Base-by-base conservation (phyloP, 1,284 basidiomycete species). In the Naganishia sp. region DNA sequence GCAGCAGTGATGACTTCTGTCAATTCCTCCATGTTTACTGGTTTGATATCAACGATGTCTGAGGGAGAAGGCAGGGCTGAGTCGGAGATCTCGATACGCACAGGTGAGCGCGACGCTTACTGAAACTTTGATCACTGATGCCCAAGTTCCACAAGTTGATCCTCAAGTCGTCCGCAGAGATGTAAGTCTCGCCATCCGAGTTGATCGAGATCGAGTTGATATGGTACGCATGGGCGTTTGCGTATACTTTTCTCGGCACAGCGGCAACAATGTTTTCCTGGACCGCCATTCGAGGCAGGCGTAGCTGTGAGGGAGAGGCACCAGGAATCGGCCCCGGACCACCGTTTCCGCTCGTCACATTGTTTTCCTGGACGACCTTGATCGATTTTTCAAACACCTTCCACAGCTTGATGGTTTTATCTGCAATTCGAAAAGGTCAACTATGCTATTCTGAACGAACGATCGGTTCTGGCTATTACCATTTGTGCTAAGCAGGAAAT, bases 1-100 rank as follows among this genome's bases (percentile, higher is more conserved):
- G 96, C 93, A 4, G 95, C 94, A 11, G 96, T 99, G 80, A 99
- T 99, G 78, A 99, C 96, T 79, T 99, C 96, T 16, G 96, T 99
- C 64, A 99, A 84, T 80, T 99, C 96, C 77, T 99, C 96, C 96
- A 99, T 99, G 81, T 99, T 99, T 75, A 93, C 89, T 0, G 96
- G 96, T 80, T 99, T 99, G 86, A 99, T 99, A 81, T 99, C 96
- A 71, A 99, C 94, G 76, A 99, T 98, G 82, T 99, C 94, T 98
- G 75, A 25, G 42, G 33, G 15, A 44, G 33, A 63, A 43, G 18
- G 10, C 59, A 57, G n/a, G 39, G 21, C 15, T 55, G 2, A 55
- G 36, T 39, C 4, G 21, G 10, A n/a, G 36, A 36, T 28, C 13
- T 9, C n/a, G 2, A 21, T 6, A 16, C 0, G 1, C 21, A 50